These are phyloP conservation scores for Porphyrellus cyaneotinctus DNA, from an alignment of 768 basidiomycete genomes.

Conservation along the genomic window DNA sequence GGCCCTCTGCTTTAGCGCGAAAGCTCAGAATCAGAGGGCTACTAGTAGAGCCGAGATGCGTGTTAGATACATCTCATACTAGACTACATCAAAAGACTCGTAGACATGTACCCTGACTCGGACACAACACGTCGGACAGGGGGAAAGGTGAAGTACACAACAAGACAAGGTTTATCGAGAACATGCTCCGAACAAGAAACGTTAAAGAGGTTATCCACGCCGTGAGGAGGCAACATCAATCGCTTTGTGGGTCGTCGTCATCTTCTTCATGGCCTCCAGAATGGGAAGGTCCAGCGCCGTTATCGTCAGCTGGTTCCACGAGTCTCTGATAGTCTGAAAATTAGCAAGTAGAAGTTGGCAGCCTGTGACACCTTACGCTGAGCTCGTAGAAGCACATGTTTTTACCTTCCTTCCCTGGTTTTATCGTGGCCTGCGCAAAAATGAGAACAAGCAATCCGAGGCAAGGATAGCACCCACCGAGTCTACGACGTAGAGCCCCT, in stretches of 20 bases:
- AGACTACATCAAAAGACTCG: too few species aligned
- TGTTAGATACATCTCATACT: too few species aligned
- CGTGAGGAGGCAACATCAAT: neutral
- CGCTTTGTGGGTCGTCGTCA: neutral
- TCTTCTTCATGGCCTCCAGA: conserved; percentile 10
- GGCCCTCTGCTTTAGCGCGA: too few species aligned
- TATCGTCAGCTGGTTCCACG: too few species aligned
- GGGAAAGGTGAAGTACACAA: neutral
- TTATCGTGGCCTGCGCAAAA: conserved; percentile 9
- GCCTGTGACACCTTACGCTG: conserved; percentile 11
- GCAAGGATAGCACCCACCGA: too few species aligned
- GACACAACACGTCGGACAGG: neutral
- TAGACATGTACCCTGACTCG: too few species aligned
- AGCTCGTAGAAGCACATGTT: conserved; percentile 29
- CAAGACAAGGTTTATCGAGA: neutral
- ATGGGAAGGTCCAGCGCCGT: neutral
- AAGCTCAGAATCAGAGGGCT: too few species aligned
- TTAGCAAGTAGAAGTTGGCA: neutral
- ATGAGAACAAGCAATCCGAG: too few species aligned
- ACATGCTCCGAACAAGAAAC: neutral
- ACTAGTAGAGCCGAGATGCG: too few species aligned
- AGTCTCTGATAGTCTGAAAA: conserved; percentile 15
- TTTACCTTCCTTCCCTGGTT: conserved; percentile 14
- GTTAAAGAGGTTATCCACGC: neutral
- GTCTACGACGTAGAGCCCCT: too few species aligned